A percentile compares a stretch with the other conserved stretches of the same genome.
These are phyloP conservation scores for Barnettozyma hawaiiensis DNA, from an alignment of 1,139 yeast species.

Conservation along the genomic window DNA sequence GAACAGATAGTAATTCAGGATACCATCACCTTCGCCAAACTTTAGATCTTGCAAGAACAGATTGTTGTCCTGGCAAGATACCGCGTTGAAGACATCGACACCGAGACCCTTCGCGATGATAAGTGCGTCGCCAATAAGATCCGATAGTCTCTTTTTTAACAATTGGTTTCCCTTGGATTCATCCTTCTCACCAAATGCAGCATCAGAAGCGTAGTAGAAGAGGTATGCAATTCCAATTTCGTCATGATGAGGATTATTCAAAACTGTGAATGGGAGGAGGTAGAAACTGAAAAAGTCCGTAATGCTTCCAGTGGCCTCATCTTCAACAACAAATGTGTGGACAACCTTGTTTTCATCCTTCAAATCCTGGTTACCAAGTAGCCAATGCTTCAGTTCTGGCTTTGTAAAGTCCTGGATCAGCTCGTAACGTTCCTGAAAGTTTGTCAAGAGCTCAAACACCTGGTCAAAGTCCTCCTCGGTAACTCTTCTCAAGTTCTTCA, in stretches of 20 bases:
- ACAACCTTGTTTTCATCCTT: constrained; percentile 46
- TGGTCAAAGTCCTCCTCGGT: constrained; percentile 54
- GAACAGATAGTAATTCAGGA: constrained; percentile 83
- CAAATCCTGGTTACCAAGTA: constrained; percentile 44
- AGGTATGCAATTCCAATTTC: constrained; percentile 82
- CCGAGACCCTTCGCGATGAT: constrained; percentile 60
- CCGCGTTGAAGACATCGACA: constrained; percentile 91
- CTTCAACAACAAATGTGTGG: constrained; percentile 73
- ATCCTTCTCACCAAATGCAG: constrained; percentile 35
- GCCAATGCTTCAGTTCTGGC: constrained; percentile 80
- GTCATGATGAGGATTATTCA: constrained; percentile 59
- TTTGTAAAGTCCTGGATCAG: constrained; percentile 61
- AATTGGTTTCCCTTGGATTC: constrained; percentile 29
- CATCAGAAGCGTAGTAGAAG: constrained; percentile 81
- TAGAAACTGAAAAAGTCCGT: constrained; percentile 91
- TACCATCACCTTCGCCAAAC: constrained; percentile 94
- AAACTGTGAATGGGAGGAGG: constrained; percentile 79
- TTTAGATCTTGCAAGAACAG: constrained; percentile 74
- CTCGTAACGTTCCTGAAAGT: constrained; percentile 66
- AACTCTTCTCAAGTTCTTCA: constrained; percentile 64
- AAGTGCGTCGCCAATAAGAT: constrained; percentile 69
- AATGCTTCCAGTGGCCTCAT: constrained; percentile 53
- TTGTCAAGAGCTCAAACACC: constrained; percentile 52
- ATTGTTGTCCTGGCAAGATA: constrained; percentile 85
- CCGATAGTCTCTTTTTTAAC: constrained; percentile 53